Evolutionary conservation across 345 rosid genomes (phyloP).

Genomic region (Eucalyptus pauciflora): DNA sequence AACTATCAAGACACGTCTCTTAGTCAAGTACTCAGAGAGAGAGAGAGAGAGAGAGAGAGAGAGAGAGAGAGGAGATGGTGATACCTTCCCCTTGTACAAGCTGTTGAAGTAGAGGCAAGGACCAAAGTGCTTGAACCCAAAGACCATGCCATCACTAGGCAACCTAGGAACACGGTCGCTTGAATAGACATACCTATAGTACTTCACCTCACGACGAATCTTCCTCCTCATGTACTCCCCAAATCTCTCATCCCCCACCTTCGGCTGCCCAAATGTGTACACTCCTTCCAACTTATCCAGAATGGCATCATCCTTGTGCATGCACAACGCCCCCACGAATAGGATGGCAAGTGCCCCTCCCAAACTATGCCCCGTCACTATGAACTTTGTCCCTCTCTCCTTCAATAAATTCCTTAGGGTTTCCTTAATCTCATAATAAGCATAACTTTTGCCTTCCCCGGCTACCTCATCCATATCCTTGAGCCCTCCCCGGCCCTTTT

Average conservation of each 20-base stretch:
- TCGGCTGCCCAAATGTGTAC: slow-evolving; percentile 72
- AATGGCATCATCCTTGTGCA: slow-evolving; percentile 27
- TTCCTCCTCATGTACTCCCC: slow-evolving; percentile 27
- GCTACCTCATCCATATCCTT: neutral
- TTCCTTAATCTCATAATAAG: slow-evolving; percentile 42
- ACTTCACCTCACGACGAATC: slow-evolving; percentile 17
- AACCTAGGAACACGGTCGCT: slow-evolving; percentile 50
- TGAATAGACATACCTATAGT: slow-evolving; percentile 47
- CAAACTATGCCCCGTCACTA: slow-evolving; percentile 59
- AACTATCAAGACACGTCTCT: neutral
- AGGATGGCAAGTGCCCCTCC: slow-evolving; percentile 57
- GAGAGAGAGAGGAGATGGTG: neutral
- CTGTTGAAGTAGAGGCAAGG: slow-evolving; percentile 46
- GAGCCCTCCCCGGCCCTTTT: slow-evolving; percentile 36
- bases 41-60: neutral
- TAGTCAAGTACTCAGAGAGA: neutral
- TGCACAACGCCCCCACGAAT: slow-evolving; percentile 35
- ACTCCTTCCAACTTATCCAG: slow-evolving; percentile 49
- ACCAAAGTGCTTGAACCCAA: slow-evolving; percentile 54
- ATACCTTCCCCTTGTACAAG: slow-evolving; percentile 41
- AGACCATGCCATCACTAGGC: slow-evolving; percentile 33
- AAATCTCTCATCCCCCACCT: slow-evolving; percentile 45
- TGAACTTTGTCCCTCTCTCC: slow-evolving; percentile 23
- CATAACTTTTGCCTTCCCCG: slow-evolving; percentile 4
- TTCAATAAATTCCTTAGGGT: slow-evolving; percentile 12